Evolutionary conservation across 2,329 filamentous ascomycete genomes (phyloP).

Genomic region (Neofusicoccum ribis): DNA sequence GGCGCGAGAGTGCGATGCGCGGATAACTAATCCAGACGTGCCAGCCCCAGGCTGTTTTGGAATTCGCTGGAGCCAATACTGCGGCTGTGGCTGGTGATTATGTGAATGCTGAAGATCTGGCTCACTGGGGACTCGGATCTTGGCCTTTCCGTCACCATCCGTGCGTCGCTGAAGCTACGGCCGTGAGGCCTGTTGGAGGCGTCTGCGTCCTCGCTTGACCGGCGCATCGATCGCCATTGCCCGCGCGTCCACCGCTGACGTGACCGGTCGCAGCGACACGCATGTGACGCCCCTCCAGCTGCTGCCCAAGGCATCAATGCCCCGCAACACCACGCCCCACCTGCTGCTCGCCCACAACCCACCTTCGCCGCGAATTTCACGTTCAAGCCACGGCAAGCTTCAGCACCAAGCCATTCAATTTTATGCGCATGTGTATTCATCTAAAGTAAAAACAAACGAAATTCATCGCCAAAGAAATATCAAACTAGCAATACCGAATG

Average conservation of each 20-base stretch:
- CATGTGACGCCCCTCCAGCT: neutral
- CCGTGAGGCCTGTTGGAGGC: neutral
- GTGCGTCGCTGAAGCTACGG: constrained; percentile 4
- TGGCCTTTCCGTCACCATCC: neutral
- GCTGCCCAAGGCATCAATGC: neutral
- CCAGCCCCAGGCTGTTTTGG: neutral
- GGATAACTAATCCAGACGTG: constrained; percentile 8
- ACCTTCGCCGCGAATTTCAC: too few species aligned
- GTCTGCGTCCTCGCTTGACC: neutral
- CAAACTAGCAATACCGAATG: neutral
- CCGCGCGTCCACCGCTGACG: neutral
- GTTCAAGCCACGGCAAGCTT: too few species aligned
- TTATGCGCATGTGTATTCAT: neutral
- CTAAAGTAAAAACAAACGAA: neutral
- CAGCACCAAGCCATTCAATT: neutral
- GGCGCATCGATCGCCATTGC: neutral
- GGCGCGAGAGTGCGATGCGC: neutral
- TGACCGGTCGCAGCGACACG: neutral
- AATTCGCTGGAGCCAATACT: neutral
- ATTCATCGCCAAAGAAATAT: constrained; percentile 2
- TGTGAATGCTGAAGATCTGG: constrained; percentile 10
- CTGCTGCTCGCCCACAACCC: neutral
- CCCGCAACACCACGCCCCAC: constrained; percentile 7
- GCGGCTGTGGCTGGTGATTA: neutral
- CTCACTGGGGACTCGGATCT: constrained; percentile 3